Evolutionary conservation across 257 asterid species (phyloP).

Genomic region (Lycium barbarum): DNA sequence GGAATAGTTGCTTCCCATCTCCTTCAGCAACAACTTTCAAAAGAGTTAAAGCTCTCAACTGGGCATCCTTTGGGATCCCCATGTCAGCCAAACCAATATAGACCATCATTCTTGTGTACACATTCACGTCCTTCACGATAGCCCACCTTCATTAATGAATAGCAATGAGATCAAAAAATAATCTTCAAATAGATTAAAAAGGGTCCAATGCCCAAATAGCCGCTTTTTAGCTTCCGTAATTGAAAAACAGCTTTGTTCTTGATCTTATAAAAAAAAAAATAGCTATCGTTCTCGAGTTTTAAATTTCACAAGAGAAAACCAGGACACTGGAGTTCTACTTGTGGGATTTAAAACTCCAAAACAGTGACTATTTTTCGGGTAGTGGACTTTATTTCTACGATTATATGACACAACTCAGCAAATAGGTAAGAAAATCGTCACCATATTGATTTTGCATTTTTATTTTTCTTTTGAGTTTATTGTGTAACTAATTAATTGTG

Average conservation of each 20-base stretch:
- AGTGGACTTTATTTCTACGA: no score
- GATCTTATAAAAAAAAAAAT: neutral
- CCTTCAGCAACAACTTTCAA: conserved; percentile 47
- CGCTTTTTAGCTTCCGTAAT: neutral
- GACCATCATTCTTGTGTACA: conserved; percentile 46
- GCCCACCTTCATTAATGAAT: conserved; percentile 65
- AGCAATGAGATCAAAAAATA: neutral
- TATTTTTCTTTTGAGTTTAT: no score
- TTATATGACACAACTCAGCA: no score
- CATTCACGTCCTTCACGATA: conserved; percentile 55
- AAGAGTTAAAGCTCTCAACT: conserved; percentile 66
- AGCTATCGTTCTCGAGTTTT: neutral
- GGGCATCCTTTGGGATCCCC: conserved; percentile 66
- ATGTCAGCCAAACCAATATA: conserved; percentile 47
- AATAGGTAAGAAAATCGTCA: neutral
- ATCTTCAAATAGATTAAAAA: neutral
- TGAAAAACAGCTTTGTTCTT: neutral
- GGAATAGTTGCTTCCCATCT: conserved; percentile 49
- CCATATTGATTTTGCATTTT: no score
- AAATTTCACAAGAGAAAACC: neutral
- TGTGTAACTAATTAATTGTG: no score
- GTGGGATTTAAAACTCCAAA: neutral
- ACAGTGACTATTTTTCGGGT: neutral
- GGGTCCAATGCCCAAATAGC: neutral
- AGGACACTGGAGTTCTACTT: neutral